Conservation (phyloP, 2,329 filamentous ascomycete species). For the Hypoxylon sp. region DNA sequence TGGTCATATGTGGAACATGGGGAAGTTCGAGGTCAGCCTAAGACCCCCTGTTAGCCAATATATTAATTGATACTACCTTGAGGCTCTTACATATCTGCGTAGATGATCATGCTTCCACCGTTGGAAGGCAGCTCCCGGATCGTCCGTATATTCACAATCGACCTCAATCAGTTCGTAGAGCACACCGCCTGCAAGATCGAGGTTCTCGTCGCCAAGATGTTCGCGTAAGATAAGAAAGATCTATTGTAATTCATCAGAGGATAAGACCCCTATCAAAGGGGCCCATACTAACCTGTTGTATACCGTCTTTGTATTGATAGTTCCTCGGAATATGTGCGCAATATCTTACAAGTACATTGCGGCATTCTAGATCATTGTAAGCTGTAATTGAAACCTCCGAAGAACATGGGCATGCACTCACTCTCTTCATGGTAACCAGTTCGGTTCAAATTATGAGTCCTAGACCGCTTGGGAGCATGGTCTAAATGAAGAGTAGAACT, state of each 20-base stretch:
- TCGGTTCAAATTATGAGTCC: conserved; percentile 46
- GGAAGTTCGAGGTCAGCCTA: conserved; percentile 62
- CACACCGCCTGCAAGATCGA: conserved; percentile 62
- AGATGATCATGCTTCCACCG: conserved; percentile 63
- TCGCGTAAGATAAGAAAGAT: conserved; percentile 61
- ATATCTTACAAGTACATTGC: conserved; percentile 62
- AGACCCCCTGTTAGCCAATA: conserved; percentile 22
- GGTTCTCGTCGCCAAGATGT: conserved; percentile 62
- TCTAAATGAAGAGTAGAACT: conserved; percentile 10
- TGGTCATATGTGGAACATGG: conserved; percentile 64
- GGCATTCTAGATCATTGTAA: conserved; percentile 57
- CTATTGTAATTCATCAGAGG: conserved; percentile 47
- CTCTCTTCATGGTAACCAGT: conserved; percentile 52
- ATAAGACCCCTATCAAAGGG: background rate
- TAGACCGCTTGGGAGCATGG: conserved; percentile 43
- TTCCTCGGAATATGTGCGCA: conserved; percentile 63
- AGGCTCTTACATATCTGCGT: conserved; percentile 58
- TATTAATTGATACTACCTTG: background rate
- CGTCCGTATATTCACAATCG: conserved; percentile 61
- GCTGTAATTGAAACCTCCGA: background rate
- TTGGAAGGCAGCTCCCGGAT: conserved; percentile 63
- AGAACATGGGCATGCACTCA: conserved; percentile 33
- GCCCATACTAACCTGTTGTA: conserved; percentile 56
- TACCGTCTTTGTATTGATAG: conserved; percentile 63
- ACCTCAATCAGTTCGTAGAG: conserved; percentile 65